These are phyloP conservation scores for Dalbergia cultrata DNA, from an alignment of 306 rosid species.

Conservation along the genomic window DNA sequence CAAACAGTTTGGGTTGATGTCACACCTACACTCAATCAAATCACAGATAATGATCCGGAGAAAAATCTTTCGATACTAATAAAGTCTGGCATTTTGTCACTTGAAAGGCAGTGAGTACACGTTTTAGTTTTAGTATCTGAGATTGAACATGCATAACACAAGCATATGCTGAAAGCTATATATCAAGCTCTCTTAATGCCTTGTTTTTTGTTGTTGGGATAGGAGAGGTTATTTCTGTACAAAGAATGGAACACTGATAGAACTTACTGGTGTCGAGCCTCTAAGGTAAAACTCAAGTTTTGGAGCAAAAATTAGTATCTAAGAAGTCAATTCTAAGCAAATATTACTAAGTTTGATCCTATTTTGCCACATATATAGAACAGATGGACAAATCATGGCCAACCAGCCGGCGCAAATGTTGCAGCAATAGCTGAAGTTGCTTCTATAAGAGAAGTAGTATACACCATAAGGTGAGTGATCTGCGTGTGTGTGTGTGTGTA, in stretches of 20 bases:
- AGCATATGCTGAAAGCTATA: constrained; percentile 30
- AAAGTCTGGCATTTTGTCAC: constrained; percentile 72
- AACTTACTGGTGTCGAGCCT: constrained; percentile 69
- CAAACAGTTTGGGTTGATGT: constrained; percentile 79
- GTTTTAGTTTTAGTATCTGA: constrained; percentile 22
- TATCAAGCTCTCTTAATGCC: constrained; percentile 29
- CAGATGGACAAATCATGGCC: constrained; percentile 94
- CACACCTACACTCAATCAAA: constrained; percentile 58
- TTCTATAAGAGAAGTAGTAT: constrained; percentile 71
- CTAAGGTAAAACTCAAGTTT: constrained; percentile 73
- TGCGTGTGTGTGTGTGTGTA: not conserved
- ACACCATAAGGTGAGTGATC: constrained; percentile 83
- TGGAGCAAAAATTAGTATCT: constrained; percentile 19
- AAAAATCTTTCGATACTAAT: constrained; percentile 52
- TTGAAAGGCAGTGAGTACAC: constrained; percentile 75
- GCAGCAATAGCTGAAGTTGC: constrained; percentile 88
- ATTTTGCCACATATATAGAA: constrained; percentile 60
- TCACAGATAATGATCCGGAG: constrained; percentile 53
- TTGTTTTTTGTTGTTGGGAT: constrained; percentile 43
- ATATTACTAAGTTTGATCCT: constrained; percentile 59
- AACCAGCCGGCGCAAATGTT: constrained; percentile 89
- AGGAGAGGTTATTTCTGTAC: constrained; percentile 88
- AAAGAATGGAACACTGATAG: constrained; percentile 70
- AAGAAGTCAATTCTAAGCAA: constrained; percentile 39
- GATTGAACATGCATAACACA: constrained; percentile 29